Percentiles rank a stretch among this genome's conserved stretches.
phyloP scores from a whole-genome alignment of 371 early-diverging fungal genomes.

The Mucor irregularis region DNA sequence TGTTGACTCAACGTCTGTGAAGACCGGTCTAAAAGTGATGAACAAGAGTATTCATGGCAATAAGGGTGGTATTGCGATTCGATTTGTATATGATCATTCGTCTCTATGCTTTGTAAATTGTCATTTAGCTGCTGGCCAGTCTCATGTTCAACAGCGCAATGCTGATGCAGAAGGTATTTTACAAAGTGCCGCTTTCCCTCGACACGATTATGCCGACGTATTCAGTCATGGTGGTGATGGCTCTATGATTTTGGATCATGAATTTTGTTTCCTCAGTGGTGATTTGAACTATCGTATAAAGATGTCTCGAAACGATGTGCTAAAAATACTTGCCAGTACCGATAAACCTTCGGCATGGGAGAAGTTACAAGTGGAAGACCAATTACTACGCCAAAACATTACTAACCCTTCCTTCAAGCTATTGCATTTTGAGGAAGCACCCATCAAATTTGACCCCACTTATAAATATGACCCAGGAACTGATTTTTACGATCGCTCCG shows the following conservation, averaged over 20 bases:
- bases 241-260: slow-evolving; percentile 76
- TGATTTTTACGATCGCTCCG: slow-evolving; percentile 76
- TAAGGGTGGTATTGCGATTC: slow-evolving; percentile 87
- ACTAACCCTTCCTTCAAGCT: slow-evolving; percentile 63
- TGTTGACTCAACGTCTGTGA: slow-evolving; percentile 46
- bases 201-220: slow-evolving; percentile 19
- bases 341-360: slow-evolving; percentile 25
- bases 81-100: slow-evolving; percentile 74
- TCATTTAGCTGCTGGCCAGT: slow-evolving; percentile 87
- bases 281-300: slow-evolving; percentile 92
- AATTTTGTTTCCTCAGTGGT: slow-evolving; percentile 72
- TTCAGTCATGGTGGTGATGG: slow-evolving; percentile 52
- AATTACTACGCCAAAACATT: slow-evolving; percentile 60
- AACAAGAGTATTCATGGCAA: slow-evolving; percentile 67
- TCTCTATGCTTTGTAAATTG: slow-evolving; percentile 85
- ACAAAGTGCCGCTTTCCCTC: slow-evolving; percentile 58
- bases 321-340: slow-evolving; percentile 44
- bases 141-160: slow-evolving; percentile 70
- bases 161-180: slow-evolving; percentile 73
- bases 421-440: slow-evolving; percentile 66
- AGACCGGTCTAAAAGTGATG: slow-evolving; percentile 78
- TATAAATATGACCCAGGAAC: slow-evolving; percentile 85
- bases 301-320: slow-evolving; percentile 57
- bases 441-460: slow-evolving; percentile 81
- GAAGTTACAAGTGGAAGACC: slow-evolving; percentile 62